Percentiles rank a stretch among this genome's conserved stretches.
phyloP scores from a whole-genome alignment of 768 basidiomycete genomes.

The Lentinus brumalis region DNA sequence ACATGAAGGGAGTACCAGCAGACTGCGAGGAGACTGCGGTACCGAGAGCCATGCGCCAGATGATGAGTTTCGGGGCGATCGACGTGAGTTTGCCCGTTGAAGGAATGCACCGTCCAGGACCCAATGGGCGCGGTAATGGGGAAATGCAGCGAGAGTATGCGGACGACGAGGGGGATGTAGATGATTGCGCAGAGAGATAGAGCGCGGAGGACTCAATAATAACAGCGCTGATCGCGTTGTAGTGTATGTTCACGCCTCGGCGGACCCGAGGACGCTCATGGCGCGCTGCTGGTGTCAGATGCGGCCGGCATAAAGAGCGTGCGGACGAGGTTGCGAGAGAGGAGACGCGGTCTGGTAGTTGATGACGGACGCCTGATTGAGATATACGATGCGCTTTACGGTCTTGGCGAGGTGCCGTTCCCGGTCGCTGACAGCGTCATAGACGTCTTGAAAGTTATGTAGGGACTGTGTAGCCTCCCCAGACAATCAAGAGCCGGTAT shows the following conservation, averaged over 20 bases:
- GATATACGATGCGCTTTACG: not conserved
- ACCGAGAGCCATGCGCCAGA: too few species aligned
- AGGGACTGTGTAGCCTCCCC: not conserved
- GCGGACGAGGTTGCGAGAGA: not conserved
- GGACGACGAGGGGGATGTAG: not conserved
- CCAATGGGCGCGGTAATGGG: too few species aligned
- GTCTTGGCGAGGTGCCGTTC: slow-evolving; percentile 4
- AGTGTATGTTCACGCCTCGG: not conserved
- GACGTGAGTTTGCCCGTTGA: too few species aligned
- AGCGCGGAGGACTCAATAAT: slow-evolving; percentile 2
- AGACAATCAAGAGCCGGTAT: not conserved
- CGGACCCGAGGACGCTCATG: not conserved
- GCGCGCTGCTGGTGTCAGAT: not conserved
- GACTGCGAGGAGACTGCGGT: too few species aligned
- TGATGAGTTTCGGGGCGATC: too few species aligned
- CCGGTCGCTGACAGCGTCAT: not conserved
- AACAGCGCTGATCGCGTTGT: not conserved
- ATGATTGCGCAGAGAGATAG: slow-evolving; percentile 1
- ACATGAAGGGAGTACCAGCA: too few species aligned
- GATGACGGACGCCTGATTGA: not conserved
- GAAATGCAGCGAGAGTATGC: too few species aligned
- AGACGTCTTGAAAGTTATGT: not conserved
- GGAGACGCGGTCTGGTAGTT: slow-evolving; percentile 1
- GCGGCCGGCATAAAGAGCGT: not conserved
- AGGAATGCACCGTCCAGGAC: too few species aligned